Conservation (phyloP, 352 stramenopile species). For the Phytophthora constricta region DNA sequence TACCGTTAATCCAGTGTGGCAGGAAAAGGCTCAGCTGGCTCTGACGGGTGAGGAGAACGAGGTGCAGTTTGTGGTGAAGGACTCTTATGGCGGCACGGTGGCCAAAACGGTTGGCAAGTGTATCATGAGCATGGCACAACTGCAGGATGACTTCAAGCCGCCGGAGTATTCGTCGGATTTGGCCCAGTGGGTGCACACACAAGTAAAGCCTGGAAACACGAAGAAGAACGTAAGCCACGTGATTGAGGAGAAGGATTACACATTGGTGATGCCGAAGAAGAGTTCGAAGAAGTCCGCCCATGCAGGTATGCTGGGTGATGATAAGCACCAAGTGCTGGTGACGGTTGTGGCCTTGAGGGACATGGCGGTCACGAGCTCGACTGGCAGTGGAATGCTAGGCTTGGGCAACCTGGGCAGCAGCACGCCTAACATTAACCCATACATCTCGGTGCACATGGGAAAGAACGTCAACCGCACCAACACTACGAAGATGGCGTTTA, state of each 20-base stretch:
- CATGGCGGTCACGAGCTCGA: slow-evolving; percentile 70
- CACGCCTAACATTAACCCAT: slow-evolving; percentile 81
- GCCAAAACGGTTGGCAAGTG: slow-evolving; percentile 84
- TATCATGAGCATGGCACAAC: slow-evolving; percentile 71
- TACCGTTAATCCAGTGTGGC: slow-evolving; percentile 83
- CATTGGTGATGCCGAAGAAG: slow-evolving; percentile 68
- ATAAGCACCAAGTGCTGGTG: slow-evolving; percentile 77
- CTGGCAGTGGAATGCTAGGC: slow-evolving; percentile 68
- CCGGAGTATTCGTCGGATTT: slow-evolving; percentile 77
- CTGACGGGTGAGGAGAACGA: slow-evolving; percentile 61
- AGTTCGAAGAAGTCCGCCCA: slow-evolving; percentile 41
- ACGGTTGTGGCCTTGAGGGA: slow-evolving; percentile 64
- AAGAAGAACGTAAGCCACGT: slow-evolving; percentile 86
- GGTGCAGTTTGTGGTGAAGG: slow-evolving; percentile 84
- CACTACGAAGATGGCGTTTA: slow-evolving; percentile 70
- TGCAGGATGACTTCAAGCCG: slow-evolving; percentile 81
- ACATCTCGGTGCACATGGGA: slow-evolving; percentile 80
- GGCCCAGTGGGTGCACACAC: slow-evolving; percentile 81
- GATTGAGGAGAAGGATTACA: slow-evolving; percentile 82
- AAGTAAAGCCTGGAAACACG: slow-evolving; percentile 75
- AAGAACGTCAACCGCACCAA: slow-evolving; percentile 76
- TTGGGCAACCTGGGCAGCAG: slow-evolving; percentile 78
- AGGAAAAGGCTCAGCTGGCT: slow-evolving; percentile 72
- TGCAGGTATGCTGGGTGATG: slow-evolving; percentile 43
- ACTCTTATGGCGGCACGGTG: slow-evolving; percentile 82